Conservation (phyloP, 352 stramenopile genomes). For the Saprolegnia diclina region DNA sequence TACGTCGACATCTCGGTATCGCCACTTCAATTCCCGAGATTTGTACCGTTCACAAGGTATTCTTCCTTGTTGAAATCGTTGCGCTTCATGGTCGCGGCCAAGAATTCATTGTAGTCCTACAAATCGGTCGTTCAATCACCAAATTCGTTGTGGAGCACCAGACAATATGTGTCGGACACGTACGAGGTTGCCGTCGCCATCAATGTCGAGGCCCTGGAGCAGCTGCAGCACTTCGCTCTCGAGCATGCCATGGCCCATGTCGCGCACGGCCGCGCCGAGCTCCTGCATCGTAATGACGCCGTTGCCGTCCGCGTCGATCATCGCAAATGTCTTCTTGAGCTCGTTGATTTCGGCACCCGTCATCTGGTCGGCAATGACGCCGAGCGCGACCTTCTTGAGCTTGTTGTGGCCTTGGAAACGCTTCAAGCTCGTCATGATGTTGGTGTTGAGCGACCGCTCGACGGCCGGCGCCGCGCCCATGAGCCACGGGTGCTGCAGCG, state of each 20-base stretch:
- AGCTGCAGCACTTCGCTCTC: slow-evolving; percentile 84
- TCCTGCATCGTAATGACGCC: slow-evolving; percentile 88
- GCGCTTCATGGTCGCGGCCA: slow-evolving; percentile 88
- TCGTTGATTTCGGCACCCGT: slow-evolving; percentile 78
- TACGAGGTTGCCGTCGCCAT: slow-evolving; percentile 56
- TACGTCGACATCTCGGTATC: neutral
- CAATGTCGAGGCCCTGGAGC: slow-evolving; percentile 86
- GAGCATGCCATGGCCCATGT: slow-evolving; percentile 83
- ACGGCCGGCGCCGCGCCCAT: slow-evolving; percentile 69
- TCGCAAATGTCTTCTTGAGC: slow-evolving; percentile 80
- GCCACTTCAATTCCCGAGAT: neutral
- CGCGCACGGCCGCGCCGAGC: slow-evolving; percentile 67
- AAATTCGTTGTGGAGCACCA: no score
- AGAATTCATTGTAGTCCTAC: slow-evolving; percentile 88
- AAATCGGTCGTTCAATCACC: no score
- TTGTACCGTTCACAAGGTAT: slow-evolving; percentile 69
- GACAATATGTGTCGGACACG: no score
- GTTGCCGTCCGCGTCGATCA: slow-evolving; percentile 79
- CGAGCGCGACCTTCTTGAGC: slow-evolving; percentile 82
- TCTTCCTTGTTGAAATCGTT: slow-evolving; percentile 82
- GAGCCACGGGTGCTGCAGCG: slow-evolving; percentile 76
- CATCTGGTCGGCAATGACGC: slow-evolving; percentile 82
- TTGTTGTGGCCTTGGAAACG: slow-evolving; percentile 87
- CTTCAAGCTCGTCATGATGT: slow-evolving; percentile 82
- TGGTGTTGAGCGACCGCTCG: slow-evolving; percentile 71